phyloP scores from a whole-genome alignment of 23 red algal genomes.

The Gracilaria caudata region DNA sequence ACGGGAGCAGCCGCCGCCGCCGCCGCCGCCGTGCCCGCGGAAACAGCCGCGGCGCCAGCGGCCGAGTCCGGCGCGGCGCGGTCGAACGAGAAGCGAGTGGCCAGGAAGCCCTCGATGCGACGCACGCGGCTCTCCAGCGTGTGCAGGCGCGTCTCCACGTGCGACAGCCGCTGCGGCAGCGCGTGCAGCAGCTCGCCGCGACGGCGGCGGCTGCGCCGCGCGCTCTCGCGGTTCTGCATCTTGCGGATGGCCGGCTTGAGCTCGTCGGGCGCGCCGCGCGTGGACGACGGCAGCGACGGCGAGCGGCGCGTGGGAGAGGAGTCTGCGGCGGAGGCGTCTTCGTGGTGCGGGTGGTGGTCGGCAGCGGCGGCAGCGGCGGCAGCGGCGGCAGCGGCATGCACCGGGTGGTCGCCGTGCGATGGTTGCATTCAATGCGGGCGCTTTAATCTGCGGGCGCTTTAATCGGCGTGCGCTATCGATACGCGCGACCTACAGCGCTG shows the following conservation, averaged over 20 bases:
- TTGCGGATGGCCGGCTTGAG: slow-evolving; percentile 56
- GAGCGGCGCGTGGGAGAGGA: neutral
- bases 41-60: neutral
- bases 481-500: too few species aligned
- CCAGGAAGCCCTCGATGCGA: neutral
- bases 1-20: neutral
- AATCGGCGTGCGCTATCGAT: too few species aligned
- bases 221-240: slow-evolving; percentile 40
- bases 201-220: slow-evolving; percentile 22
- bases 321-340: neutral
- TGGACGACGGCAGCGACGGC: slow-evolving; percentile 18
- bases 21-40: neutral
- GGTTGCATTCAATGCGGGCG: too few species aligned
- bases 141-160: neutral
- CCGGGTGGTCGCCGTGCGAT: too few species aligned
- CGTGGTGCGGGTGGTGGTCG: too few species aligned
- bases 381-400: neutral
- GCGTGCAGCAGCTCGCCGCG: neutral
- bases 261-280: slow-evolving; percentile 41
- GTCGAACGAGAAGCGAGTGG: neutral
- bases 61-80: neutral
- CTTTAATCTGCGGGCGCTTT: too few species aligned
- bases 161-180: neutral
- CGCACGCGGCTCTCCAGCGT: slow-evolving; percentile 10
- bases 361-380: neutral